phyloP scores from a whole-genome alignment of 163 green algal genomes.

The Scenedesmus sp. region DNA sequence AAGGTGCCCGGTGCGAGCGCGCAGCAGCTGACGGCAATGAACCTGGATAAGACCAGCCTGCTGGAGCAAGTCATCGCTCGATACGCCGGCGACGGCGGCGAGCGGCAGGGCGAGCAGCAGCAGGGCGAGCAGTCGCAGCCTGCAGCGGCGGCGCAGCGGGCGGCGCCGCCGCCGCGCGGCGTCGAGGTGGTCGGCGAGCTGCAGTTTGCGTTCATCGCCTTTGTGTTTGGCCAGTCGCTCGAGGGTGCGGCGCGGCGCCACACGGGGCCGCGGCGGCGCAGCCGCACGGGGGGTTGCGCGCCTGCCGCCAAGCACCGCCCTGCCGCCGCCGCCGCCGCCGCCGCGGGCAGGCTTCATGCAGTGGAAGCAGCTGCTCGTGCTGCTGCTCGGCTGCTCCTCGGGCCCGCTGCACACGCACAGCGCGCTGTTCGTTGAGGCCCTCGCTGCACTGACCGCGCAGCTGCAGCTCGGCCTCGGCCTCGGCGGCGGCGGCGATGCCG shows the following conservation, averaged over 20 bases:
- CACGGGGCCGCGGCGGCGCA: background rate
- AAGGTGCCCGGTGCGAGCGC: slow-evolving; percentile 55
- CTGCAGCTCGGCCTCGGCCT: slow-evolving; percentile 31
- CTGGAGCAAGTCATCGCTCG: slow-evolving; percentile 59
- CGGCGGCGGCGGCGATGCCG: background rate
- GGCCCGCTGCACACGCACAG: slow-evolving; percentile 52
- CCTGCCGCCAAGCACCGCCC: background rate
- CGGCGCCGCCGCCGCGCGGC: background rate
- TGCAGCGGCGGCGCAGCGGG: slow-evolving; percentile 1
- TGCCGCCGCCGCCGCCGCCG: too few species aligned
- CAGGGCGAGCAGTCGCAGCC: background rate
- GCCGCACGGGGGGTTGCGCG: too few species aligned
- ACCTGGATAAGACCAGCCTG: slow-evolving; percentile 80
- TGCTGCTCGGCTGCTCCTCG: slow-evolving; percentile 75
- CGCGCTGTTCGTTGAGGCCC: slow-evolving; percentile 55
- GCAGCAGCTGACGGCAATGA: slow-evolving; percentile 76
- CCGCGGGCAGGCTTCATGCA: slow-evolving; percentile 81
- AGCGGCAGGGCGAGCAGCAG: slow-evolving; percentile 20
- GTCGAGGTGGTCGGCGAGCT: slow-evolving; percentile 75
- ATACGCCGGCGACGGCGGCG: slow-evolving; percentile 47
- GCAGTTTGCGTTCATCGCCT: slow-evolving; percentile 91
- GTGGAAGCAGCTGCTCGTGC: slow-evolving; percentile 82
- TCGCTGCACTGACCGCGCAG: slow-evolving; percentile 46
- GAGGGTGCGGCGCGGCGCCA: slow-evolving; percentile 49
- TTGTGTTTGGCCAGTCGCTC: slow-evolving; percentile 84